Evolutionary conservation across 345 rosid species (phyloP).

Genomic region (Punica granatum): DNA sequence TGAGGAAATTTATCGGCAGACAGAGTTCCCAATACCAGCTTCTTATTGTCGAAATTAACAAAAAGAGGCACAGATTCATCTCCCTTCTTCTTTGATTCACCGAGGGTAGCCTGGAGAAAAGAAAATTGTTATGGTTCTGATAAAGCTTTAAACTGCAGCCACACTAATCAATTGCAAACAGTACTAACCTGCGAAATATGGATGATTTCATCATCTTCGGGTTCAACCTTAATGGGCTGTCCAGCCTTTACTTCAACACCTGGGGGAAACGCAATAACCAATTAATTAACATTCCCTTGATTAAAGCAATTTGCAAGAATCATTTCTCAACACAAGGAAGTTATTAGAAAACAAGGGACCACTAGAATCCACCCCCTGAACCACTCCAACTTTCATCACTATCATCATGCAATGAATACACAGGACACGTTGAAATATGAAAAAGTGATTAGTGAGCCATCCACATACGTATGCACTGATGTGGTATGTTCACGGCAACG

Average conservation of each 20-base stretch:
- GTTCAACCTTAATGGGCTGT: conserved; percentile 22
- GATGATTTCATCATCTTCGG: conserved; percentile 11
- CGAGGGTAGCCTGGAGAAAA: conserved; percentile 48
- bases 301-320: too few relatives aligned
- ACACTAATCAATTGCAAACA: not conserved
- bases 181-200: conserved; percentile 31
- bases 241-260: conserved; percentile 50
- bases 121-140: not conserved
- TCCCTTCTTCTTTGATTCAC: conserved; percentile 41
- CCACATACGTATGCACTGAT: too few relatives aligned
- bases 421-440: not conserved
- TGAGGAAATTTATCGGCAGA: conserved; percentile 60
- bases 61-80: conserved; percentile 27
- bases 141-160: not conserved
- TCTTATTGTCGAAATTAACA: conserved; percentile 31
- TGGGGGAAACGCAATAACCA: not conserved
- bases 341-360: too few relatives aligned
- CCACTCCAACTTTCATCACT: not conserved
- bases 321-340: too few relatives aligned
- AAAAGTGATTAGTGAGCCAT: too few relatives aligned
- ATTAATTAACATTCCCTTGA: not conserved
- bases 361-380: not conserved
- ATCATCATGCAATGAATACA: not conserved
- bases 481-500: too few relatives aligned
- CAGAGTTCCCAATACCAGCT: conserved; percentile 56